These are phyloP conservation scores for Letharia lupina DNA, from an alignment of 495 filamentous ascomycete species.

Conservation along the genomic window DNA sequence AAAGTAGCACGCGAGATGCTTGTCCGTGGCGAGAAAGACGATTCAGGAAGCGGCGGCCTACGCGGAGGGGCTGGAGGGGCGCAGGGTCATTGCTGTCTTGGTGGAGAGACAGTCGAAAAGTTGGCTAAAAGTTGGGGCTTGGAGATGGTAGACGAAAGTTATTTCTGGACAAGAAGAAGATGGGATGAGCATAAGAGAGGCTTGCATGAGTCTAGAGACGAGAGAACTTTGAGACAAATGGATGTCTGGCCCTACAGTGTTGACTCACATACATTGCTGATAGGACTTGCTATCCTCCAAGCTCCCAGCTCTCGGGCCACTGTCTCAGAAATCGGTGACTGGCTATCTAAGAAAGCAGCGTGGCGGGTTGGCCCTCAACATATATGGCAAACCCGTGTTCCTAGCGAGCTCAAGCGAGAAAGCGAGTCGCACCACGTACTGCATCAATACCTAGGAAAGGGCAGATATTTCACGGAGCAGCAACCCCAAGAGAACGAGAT, in stretches of 20 bases:
- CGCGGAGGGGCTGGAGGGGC: slow-evolving; percentile 57
- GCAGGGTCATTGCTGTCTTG: slow-evolving; percentile 38
- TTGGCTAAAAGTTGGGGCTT: slow-evolving; percentile 65
- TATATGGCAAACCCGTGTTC: too few relatives aligned
- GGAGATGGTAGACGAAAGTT: slow-evolving; percentile 59
- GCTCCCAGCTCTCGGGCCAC: too few relatives aligned
- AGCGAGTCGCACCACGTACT: too few relatives aligned
- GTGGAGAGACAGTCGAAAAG: slow-evolving; percentile 49
- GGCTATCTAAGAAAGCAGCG: slow-evolving; percentile 32
- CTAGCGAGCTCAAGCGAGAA: too few relatives aligned
- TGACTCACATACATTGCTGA: neutral
- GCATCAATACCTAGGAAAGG: too few relatives aligned
- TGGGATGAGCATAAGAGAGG: slow-evolving; percentile 78
- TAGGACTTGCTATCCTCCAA: neutral
- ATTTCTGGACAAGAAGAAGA: slow-evolving; percentile 69
- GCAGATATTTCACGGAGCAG: too few relatives aligned
- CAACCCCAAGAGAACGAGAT: too few relatives aligned
- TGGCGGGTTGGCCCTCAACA: too few relatives aligned
- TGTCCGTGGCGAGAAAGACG: slow-evolving; percentile 39
- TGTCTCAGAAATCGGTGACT: slow-evolving; percentile 26
- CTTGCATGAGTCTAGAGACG: slow-evolving; percentile 38
- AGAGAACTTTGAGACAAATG: slow-evolving; percentile 11
- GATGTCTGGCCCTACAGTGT: too few relatives aligned
- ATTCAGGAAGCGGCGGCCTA: slow-evolving; percentile 51
- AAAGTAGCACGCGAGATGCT: slow-evolving; percentile 65